Evolutionary conservation across 768 basidiomycete species (phyloP), one percentile per base, ranked within the genome.

Genomic region (Tylopilus plumbeoviolaceoides): DNA sequence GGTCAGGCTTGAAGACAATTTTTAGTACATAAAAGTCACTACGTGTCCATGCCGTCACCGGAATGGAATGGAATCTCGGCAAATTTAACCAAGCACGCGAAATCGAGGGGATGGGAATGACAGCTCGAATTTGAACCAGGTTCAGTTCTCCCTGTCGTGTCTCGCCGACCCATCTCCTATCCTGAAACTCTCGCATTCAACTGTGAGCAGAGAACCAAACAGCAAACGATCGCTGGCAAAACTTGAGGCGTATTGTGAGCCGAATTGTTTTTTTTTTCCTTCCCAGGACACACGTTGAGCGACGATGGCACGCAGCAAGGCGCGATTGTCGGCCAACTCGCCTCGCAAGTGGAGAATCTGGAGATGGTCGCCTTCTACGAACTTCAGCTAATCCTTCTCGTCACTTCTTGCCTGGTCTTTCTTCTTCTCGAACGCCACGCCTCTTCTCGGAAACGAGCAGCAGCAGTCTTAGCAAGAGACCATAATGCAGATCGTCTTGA

Each of bases 281-380:
- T 27, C 33, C 23, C 21, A 30, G 27, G 11, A n/a, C 18, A 30
- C 18, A 28, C 28, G 4, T 23, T 50, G 48, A 57, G 31, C 42
- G n/a, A 20, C 6, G 20, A 30, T 12, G 44, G 14, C 12, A 12
- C 30, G 30, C 49, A 35, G 38, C 1, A 20, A 11, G 23, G 38
- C 6, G 39, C 3, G 31, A 30, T 20, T 25, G 17, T n/a, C 9
- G 8, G 40, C 10, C 14, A n/a, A 39, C 9, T 31, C n/a, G n/a
- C 33, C 17, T 20, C 20, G 27, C 47, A 2, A 23, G 43, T 14
- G 39, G 30, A n/a, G n/a, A n/a, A n/a, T n/a, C n/a, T n/a, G n/a
- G n/a, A 54, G 25, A 71, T 69, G 69, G 47, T 59, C 28, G 58
- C 57, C 44, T 77, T 77, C 62, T 76, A 76, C 49, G 74, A 77